These are phyloP conservation scores for Erodium maritimum DNA, from an alignment of 345 rosid species.

Conservation along the genomic window DNA sequence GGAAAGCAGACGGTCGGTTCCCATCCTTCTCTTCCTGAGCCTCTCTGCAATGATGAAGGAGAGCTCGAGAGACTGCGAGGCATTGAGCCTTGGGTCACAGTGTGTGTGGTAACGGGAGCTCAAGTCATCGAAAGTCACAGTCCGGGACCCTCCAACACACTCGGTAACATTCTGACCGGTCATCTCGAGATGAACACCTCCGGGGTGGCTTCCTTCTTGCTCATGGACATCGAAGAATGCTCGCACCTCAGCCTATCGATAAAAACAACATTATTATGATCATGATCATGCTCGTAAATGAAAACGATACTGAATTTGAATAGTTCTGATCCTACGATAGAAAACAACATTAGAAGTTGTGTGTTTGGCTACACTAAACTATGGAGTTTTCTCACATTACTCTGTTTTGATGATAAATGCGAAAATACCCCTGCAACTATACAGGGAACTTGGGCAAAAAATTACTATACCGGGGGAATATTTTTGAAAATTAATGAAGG, in stretches of 20 bases:
- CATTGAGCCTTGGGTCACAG: slow-evolving; percentile 20
- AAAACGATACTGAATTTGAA: too few relatives aligned
- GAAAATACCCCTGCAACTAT: too few relatives aligned
- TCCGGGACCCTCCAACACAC: slow-evolving; percentile 19
- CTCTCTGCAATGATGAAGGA: slow-evolving; percentile 17
- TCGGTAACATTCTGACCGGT: slow-evolving; percentile 23
- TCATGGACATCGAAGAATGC: slow-evolving; percentile 24
- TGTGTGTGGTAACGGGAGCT: slow-evolving; percentile 20
- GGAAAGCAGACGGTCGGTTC: slow-evolving; percentile 13
- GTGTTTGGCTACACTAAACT: too few relatives aligned
- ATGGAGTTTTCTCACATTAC: too few relatives aligned
- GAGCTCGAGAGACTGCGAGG: slow-evolving; percentile 21
- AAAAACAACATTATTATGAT: not conserved
- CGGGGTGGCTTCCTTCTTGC: slow-evolving; percentile 23
- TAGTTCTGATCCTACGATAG: not conserved
- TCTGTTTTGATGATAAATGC: too few relatives aligned
- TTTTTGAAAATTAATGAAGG: too few relatives aligned
- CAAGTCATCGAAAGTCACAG: slow-evolving; percentile 16
- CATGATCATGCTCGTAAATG: not conserved
- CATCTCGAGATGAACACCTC: slow-evolving; percentile 25
- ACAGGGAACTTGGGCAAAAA: too few relatives aligned
- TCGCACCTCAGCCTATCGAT: slow-evolving; percentile 17
- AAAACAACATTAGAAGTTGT: not conserved
- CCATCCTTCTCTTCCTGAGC: slow-evolving; percentile 19
- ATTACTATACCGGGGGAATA: too few relatives aligned